phyloP scores from a whole-genome alignment of 208 protist species.

The Acanthamoeba triangularis region DNA sequence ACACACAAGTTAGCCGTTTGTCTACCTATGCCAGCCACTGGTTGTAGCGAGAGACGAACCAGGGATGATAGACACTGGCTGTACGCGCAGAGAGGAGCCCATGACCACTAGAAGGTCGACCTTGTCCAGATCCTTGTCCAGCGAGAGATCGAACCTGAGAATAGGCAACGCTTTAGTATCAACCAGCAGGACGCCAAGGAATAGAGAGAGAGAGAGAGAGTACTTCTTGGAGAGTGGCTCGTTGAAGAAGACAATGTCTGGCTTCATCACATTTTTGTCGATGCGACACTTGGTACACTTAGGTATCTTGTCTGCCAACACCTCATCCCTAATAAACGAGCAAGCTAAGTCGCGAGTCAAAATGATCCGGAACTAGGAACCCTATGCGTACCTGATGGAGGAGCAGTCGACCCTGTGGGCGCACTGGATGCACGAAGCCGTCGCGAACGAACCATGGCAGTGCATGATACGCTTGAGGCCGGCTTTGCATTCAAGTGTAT shows the following conservation, averaged over 20 bases:
- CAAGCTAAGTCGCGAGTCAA: background rate
- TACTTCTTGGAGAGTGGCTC: slow-evolving; percentile 81
- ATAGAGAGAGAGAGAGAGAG: background rate
- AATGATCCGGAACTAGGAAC: background rate
- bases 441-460: slow-evolving; percentile 83
- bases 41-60: background rate
- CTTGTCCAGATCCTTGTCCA: slow-evolving; percentile 78
- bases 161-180: no score
- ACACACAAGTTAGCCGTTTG: background rate
- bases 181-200: background rate
- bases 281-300: slow-evolving; percentile 67
- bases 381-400: background rate
- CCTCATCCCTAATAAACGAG: background rate
- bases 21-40: no score
- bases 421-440: slow-evolving; percentile 76
- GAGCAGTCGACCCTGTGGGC: background rate
- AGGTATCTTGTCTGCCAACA: slow-evolving; percentile 37
- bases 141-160: slow-evolving; percentile 69
- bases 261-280: slow-evolving; percentile 81
- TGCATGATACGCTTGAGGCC: slow-evolving; percentile 79
- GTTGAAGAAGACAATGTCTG: slow-evolving; percentile 89
- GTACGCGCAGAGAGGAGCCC: slow-evolving; percentile 87
- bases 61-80: slow-evolving; percentile 82
- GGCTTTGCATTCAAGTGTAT: slow-evolving; percentile 85
- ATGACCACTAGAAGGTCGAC: slow-evolving; percentile 88